phyloP scores from a whole-genome alignment of 106 monocot species.

The Dendrobium catenatum region DNA sequence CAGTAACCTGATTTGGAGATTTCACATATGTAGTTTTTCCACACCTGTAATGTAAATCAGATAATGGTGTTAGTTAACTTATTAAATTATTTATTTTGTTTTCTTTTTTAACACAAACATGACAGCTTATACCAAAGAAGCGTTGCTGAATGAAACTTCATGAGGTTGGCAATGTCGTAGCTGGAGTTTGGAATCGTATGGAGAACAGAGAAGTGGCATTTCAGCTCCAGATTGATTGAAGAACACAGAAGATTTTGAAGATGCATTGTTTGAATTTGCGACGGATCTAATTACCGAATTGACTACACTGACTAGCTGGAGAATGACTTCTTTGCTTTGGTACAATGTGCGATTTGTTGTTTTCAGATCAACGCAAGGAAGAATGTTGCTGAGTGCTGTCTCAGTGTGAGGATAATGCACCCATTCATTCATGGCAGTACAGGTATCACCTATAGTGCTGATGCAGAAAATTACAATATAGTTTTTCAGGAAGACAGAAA shows the following conservation, averaged over 20 bases:
- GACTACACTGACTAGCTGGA: constrained; percentile 53
- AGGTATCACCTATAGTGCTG: constrained; percentile 72
- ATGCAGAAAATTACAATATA: neutral
- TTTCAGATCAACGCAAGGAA: constrained; percentile 65
- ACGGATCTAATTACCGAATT: constrained; percentile 50
- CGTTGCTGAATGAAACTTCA: constrained; percentile 59
- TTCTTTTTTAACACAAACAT: neutral
- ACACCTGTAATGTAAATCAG: constrained; percentile 38
- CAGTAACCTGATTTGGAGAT: constrained; percentile 46
- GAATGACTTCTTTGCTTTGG: constrained; percentile 73
- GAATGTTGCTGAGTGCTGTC: constrained; percentile 70
- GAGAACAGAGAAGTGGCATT: constrained; percentile 72
- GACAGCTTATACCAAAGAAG: constrained; percentile 19
- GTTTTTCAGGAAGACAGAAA: neutral
- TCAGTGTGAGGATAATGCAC: constrained; percentile 71
- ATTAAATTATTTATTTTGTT: neutral
- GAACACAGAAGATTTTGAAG: constrained; percentile 13
- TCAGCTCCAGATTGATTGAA: constrained; percentile 58
- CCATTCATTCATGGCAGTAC: constrained; percentile 81
- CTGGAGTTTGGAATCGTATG: constrained; percentile 49
- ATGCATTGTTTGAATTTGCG: constrained; percentile 27
- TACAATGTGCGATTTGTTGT: constrained; percentile 63
- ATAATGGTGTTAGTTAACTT: neutral
- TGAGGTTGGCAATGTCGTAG: constrained; percentile 28
- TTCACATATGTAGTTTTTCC: constrained; percentile 50